Evolutionary conservation across 2,329 filamentous ascomycete genomes (phyloP).

Genomic region (Penicillium sumatraense): DNA sequence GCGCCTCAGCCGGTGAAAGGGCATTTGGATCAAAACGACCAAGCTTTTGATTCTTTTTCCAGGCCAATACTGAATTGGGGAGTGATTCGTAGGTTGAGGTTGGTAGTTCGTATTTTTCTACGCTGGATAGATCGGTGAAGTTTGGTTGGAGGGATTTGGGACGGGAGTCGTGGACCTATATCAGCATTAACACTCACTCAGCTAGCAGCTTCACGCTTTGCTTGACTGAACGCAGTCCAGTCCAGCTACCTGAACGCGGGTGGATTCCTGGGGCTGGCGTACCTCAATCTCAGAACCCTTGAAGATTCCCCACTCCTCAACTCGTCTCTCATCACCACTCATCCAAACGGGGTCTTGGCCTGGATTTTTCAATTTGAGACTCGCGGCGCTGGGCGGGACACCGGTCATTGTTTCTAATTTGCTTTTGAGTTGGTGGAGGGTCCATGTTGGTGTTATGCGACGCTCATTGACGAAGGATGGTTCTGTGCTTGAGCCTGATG

Average conservation of each 20-base stretch:
- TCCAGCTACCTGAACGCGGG: no score
- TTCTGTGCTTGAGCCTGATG: conserved; percentile 21
- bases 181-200: no score
- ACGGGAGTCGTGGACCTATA: conserved; percentile 77
- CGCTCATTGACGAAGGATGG: conserved; percentile 72
- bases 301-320: conserved; percentile 55
- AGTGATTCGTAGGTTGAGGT: conserved; percentile 82
- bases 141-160: conserved; percentile 76
- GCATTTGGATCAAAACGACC: conserved; percentile 92
- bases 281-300: conserved; percentile 52
- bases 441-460: conserved; percentile 90
- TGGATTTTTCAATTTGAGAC: conserved; percentile 70
- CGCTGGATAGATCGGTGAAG: conserved; percentile 77
- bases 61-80: conserved; percentile 85
- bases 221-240: no score
- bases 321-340: conserved; percentile 71
- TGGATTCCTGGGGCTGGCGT: no score
- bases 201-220: no score
- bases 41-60: conserved; percentile 95
- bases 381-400: conserved; percentile 79
- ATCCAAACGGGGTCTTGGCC: conserved; percentile 65
- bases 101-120: conserved; percentile 92
- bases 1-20: conserved; percentile 72
- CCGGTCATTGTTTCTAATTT: conserved; percentile 94
- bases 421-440: conserved; percentile 77